Evolutionary conservation across 2,329 filamentous ascomycete species (phyloP), one percentile per base, ranked within the genome.

Genomic region (Diplodia intermedia): DNA sequence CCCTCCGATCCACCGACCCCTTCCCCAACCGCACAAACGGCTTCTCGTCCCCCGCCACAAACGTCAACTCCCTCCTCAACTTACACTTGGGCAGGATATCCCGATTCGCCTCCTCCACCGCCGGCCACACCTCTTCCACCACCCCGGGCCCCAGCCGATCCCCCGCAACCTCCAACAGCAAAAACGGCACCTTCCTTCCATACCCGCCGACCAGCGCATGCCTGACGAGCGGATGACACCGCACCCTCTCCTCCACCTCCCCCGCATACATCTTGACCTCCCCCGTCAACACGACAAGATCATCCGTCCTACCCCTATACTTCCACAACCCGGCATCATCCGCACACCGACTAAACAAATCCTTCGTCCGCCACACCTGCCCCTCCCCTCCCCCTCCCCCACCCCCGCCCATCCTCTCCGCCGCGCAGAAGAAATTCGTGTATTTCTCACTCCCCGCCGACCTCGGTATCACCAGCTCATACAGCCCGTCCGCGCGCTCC

Each of bases 351-450:
- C 61, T 69, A 60, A 67, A 74, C n/a, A 76, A 66, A 55, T 75
- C 75, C 36, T 71, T 72, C 7, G 74, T 73, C 12, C 68, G 70
- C 43, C 69, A 74, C 61, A 71, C 70, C 1, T 73, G 29, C 3
- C 8, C 33, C 33, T 12, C 8, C 6, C 18, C 49, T 1, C 49
- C 5, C 7, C 5, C 49, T 4, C 20, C 49, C 6, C 8, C 52
- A 0, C 4, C 29, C 5, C 52, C 29, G 52, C 52, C 26, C 52
- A 55, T 55, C 14, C 69, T 38, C 5, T 75, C 72, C 18, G 33
- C 33, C 54, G 54, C 31, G 5, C 5, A 18, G n/a, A 40, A 57
- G 31, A 57, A 57, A n/a, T 57, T 57, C 2, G 54, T 57, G 3
- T 26, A 57, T 1, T 3, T 3, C 20, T 3, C 29, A 20, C 18